Percentiles rank a stretch among this genome's conserved stretches.
phyloP scores from a whole-genome alignment of 1,284 basidiomycete species.

The Marasmius sp. region DNA sequence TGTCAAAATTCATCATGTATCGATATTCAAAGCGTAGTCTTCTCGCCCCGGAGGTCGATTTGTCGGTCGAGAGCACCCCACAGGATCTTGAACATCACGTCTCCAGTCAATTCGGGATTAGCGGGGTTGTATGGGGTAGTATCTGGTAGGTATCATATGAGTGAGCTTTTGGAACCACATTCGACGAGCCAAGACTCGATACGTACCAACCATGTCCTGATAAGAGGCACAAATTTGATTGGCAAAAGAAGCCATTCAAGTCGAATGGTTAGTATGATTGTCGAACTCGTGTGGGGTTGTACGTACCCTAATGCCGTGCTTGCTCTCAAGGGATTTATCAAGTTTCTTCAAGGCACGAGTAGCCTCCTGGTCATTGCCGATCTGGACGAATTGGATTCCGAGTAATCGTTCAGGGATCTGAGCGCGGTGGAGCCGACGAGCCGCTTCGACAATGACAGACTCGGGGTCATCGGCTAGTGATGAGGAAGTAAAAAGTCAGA shows the following conservation, averaged over 20 bases:
- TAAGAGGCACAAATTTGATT: not conserved
- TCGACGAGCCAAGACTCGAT: not conserved
- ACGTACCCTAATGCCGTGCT: conserved; percentile 38
- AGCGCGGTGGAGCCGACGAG: conserved; percentile 44
- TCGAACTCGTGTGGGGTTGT: not conserved
- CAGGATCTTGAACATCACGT: conserved; percentile 44
- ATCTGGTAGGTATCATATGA: conserved; percentile 40
- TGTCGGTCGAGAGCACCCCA: conserved; percentile 36
- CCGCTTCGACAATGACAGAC: conserved; percentile 45
- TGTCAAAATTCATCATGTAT: not conserved
- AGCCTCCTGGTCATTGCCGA: conserved; percentile 45
- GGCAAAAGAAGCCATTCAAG: too few relatives aligned
- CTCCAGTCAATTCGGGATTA: conserved; percentile 32
- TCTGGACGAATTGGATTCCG: conserved; percentile 54
- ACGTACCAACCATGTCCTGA: not conserved
- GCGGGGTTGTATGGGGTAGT: conserved; percentile 37
- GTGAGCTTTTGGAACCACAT: not conserved
- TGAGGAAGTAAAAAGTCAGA: not conserved
- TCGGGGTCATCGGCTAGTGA: conserved; percentile 51
- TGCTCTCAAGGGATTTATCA: conserved; percentile 41
- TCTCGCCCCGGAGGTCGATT: not conserved
- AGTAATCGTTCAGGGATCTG: conserved; percentile 35
- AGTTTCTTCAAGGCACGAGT: conserved; percentile 42
- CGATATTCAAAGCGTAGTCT: not conserved
- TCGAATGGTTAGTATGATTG: not conserved